Conservation (phyloP, 441 rosid genomes). For the Brassica balearica region DNA sequence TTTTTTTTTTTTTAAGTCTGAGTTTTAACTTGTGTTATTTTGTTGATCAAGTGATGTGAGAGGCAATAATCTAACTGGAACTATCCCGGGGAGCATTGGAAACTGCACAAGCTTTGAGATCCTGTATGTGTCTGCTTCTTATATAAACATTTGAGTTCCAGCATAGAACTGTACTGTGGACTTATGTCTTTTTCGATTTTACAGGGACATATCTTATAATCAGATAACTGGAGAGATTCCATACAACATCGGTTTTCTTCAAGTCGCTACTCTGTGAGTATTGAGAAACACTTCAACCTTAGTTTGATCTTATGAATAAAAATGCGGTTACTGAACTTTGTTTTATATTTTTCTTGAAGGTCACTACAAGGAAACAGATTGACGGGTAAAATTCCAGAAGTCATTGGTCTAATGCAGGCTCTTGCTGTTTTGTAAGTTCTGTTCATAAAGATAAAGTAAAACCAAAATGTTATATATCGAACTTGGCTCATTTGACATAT, state of each 20-base stretch:
- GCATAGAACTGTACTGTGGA: not conserved
- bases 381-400: slow-evolving; percentile 79
- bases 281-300: not conserved
- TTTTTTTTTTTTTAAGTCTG: not conserved
- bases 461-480: not conserved
- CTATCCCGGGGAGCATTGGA: slow-evolving; percentile 80
- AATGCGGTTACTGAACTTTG: not conserved
- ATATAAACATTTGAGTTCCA: too few relatives aligned
- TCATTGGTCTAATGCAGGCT: slow-evolving; percentile 93
- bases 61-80: slow-evolving; percentile 80
- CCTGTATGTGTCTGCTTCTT: slow-evolving; percentile 53
- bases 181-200: not conserved
- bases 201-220: slow-evolving; percentile 88
- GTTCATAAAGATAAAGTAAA: not conserved
- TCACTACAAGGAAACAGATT: slow-evolving; percentile 87
- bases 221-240: slow-evolving; percentile 85
- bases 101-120: slow-evolving; percentile 90
- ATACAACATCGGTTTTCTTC: slow-evolving; percentile 85
- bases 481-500: not conserved
- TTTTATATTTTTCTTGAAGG: slow-evolving; percentile 44
- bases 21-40: not conserved
- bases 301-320: not conserved
- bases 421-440: slow-evolving; percentile 83
- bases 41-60: slow-evolving; percentile 71
- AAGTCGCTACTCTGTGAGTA: slow-evolving; percentile 91